Evolutionary conservation across 106 monocot species (phyloP), one percentile per base, ranked within the genome.

Genomic region (Alisma plantagoaquatica): DNA sequence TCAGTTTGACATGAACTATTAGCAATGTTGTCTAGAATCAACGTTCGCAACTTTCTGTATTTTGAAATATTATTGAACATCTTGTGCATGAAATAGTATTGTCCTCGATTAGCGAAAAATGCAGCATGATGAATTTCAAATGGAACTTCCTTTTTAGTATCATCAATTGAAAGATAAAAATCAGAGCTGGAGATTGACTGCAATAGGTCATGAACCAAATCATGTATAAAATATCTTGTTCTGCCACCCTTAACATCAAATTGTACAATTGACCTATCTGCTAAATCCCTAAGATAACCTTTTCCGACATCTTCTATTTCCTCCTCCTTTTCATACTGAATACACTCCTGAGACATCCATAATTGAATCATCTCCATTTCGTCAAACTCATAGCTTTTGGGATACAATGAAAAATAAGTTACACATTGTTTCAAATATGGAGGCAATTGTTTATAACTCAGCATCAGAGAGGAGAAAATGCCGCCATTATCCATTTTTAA

Each of bases 181-280:
- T n/a, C n/a, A n/a, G n/a, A n/a, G n/a, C n/a, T n/a, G n/a, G n/a
- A n/a, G n/a, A n/a, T n/a, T n/a, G n/a, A n/a, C n/a, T n/a, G n/a
- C n/a, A n/a, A 56, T 16, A 72, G 45, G 38, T 72, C 77, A 53
- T 77, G 66, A 29, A 72, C 11, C 15, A 51, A 53, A 56, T 63
- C 35, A 43, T 51, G 63, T 51, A 68, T 41, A 1, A 7, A 10
- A 41, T 23, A 56, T 4, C 12, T 3, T 10, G 14, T 44, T 27
- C 17, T 16, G 9, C 10, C 2, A 27, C 12, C 12, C 3, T 11
- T 1, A 10, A 21, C 1, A 10, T 26, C 2, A 43, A 59, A 26
- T n/a, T n/a, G n/a, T n/a, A n/a, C n/a, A 16, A 59, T 28, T 27
- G 43, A 59, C 9, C 41, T 27, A 14, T 5, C 7, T 1, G 1